phyloP scores from a whole-genome alignment of 1,139 yeast genomes.

The Martiniozyma asiatica region DNA sequence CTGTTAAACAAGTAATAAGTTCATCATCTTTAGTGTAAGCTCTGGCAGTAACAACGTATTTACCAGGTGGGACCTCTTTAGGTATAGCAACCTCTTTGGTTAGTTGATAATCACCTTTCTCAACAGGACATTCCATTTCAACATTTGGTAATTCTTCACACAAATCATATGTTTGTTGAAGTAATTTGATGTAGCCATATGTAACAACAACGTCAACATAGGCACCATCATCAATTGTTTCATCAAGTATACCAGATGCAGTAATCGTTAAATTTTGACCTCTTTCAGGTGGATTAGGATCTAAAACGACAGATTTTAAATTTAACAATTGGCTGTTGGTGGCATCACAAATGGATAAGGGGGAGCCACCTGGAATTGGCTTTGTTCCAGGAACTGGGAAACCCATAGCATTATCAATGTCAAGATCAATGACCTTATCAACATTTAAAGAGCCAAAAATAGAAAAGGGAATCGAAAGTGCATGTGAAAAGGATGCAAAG shows the following conservation, averaged over 20 bases:
- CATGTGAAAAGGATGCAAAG: too few species aligned
- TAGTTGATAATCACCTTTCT: constrained; percentile 54
- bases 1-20: constrained; percentile 75
- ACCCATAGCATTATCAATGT: neutral
- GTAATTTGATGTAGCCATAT: constrained; percentile 78
- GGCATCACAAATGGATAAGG: constrained; percentile 66
- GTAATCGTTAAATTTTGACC: constrained; percentile 69
- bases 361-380: constrained; percentile 88
- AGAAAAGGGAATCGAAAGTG: too few species aligned
- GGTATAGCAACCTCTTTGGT: constrained; percentile 74
- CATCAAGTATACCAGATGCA: constrained; percentile 54
- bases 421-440: neutral
- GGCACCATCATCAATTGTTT: constrained; percentile 65
- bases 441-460: too few species aligned
- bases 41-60: constrained; percentile 71
- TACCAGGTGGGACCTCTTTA: constrained; percentile 91
- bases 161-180: constrained; percentile 79
- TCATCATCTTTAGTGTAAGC: constrained; percentile 79
- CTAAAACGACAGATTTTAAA: constrained; percentile 45
- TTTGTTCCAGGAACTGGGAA: constrained; percentile 23
- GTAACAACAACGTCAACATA: constrained; percentile 89
- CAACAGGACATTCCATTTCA: constrained; percentile 71
- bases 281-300: constrained; percentile 81
- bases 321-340: constrained; percentile 49
- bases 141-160: constrained; percentile 81